Evolutionary conservation across 225 moss, liverwort and hornwort genomes (phyloP), one percentile per base, ranked within the genome.

Genomic region (Bryum argenteum): DNA sequence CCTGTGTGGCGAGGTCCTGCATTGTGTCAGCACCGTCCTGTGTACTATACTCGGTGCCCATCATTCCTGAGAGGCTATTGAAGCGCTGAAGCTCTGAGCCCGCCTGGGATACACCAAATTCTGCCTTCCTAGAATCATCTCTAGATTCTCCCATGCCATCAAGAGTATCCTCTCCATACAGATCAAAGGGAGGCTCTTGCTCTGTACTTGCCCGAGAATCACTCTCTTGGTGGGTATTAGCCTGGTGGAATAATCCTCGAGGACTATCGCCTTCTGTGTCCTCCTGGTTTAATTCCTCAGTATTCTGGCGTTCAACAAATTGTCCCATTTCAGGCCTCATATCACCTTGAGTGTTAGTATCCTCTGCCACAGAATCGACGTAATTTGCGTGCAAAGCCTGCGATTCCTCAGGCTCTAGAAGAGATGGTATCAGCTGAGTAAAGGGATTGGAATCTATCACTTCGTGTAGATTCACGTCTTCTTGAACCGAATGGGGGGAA

Each of bases 111-210:
- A 70, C 47, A 67, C 63, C 59, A 21, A 81, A 63, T 18, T 16
- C 48, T 17, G 11, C 71, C 69, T 66, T 81, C 17, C 67, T 71
- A 12, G 79, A 77, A 50, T 72, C 61, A 15, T 73, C 76, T 77
- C 78, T 77, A 11, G 76, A 73, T 33, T 84, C 81, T 42, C 73
- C 81, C 79, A 79, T 71, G 51, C 84, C 81, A 79, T 87, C 87
- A 8, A 76, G 73, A 75, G 87, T 81, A 66, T 84, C 87, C 57
- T 84, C 81, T 56, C 81, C 87, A 47, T 84, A 79, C 42, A 84
- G 38, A 69, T 87, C 77, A 74, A 83, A 86, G 17, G 80, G 69
- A 37, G 80, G 78, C 39, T 81, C 83, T 37, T 75, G 82, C 2
- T 83, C 79, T 9, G 65, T 81, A 70, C 76, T 79, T 40, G 72